Evolutionary conservation across 2,329 filamentous ascomycete species (phyloP), one percentile per base, ranked within the genome.

Genomic region (Botryotinia convoluta): DNA sequence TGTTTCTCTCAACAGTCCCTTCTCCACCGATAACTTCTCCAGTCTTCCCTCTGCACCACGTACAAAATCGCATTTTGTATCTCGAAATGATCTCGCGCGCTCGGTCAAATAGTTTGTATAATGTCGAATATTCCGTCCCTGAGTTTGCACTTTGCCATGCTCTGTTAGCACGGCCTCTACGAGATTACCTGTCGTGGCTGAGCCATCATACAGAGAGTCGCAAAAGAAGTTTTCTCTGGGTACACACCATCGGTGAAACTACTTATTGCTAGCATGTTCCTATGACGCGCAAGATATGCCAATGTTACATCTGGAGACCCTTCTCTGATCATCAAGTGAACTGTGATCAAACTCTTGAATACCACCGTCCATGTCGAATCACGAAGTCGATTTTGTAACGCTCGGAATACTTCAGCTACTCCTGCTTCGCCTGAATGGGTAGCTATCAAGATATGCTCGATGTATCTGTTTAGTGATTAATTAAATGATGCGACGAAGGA

Each of bases 311-410:
- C 94, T 48, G 92, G 90, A 76, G 95, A 92, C 71, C 96, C 96
- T 84, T 99, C 96, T 78, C 96, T 90, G 81, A 99, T 96, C 96
- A 99, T 98, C 75, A 98, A 86, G 82, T 99, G 96, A 64, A 97
- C 90, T 67, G 97, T 96, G 79, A 98, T 97, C 77, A 99, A 86
- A 79, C 94, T 92, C 86, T 99, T 99, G 90, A 98, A 97, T 77
- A 97, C 95, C 73, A 98, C 94, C n/a, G 96, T 99, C 96, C 96
- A 99, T 86, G 96, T 97, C 78, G 95, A 95, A 82, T 99, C 96
- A 81, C 94, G 92, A 77, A 99, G 84, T 70, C 96, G 90, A 82
- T 94, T 90, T 81, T 97, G 94, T 72, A 99, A 86, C 60, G 94
- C 93, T 75, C 96, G 91, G 83, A 99, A 98, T 80, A 99, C 93